Evolutionary conservation across 352 stramenopile genomes (phyloP), one percentile per base, ranked within the genome.

Genomic region (Pythium phragmiticola): DNA sequence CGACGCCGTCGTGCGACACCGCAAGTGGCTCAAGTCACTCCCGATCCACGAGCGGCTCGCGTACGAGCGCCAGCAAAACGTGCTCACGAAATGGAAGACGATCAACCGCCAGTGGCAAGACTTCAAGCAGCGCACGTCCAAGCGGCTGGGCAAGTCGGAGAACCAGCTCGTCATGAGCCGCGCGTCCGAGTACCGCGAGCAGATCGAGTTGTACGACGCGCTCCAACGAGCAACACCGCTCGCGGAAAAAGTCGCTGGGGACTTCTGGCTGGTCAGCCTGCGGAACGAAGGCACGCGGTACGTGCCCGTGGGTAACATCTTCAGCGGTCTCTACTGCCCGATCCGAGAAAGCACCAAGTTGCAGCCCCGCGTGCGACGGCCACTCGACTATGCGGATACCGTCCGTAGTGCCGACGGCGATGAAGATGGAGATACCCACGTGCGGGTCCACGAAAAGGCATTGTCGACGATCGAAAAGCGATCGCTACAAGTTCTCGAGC

Each of bases 231-330:
- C 90, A n/a, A 80, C 76, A 14, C 92, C 92, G 5, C 56, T 95
- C 11, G 74, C 87, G 33, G 87, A 97, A 42, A 96, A 97, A 69
- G 80, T 96, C n/a, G 87, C 83, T 4, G 72, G 70, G 6, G 87
- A 97, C 60, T 82, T 91, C 47, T 98, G 92, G 92, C 73, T 94
- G n/a, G 96, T 96, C 69, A 94, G 74, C 46, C 66, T 98, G 23
- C 80, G 92, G 7, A 78, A 84, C 45, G 82, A 96, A 48, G 87
- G 88, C 23, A 96, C 89, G 33, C 88, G 90, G 33, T 94, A 78
- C 36, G 90, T 97, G 16, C 85, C 78, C 5, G 89, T 98, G 30
- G 92, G 92, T 4, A 97, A 97, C 57, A 96, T 97, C 60, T 98
- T 98, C 65, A 97, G 80, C 42, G 92, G 92, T 0, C 74, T 98